A percentile compares a stretch with the other conserved stretches of the same genome.
Evolutionary conservation across 1,284 basidiomycete species (phyloP).

Genomic region (Tilletia walkeri): DNA sequence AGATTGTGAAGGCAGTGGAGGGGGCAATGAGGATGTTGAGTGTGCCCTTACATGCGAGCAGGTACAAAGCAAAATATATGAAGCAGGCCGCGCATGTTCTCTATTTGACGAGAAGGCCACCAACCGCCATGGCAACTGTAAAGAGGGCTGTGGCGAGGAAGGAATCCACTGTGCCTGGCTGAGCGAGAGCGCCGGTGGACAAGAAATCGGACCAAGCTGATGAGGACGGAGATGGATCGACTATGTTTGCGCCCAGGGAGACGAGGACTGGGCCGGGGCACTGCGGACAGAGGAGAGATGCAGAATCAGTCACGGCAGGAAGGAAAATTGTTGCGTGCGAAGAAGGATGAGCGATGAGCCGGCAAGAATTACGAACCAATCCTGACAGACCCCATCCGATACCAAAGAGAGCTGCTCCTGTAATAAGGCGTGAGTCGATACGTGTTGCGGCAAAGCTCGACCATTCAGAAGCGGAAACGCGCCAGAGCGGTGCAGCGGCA

Average conservation of each 20-base stretch:
- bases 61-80: no score
- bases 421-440: constrained; percentile 39
- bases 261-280: not conserved
- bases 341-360: no score
- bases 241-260: not conserved
- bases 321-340: no score
- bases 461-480: constrained; percentile 32
- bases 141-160: not conserved
- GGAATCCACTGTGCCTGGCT: constrained; percentile 6
- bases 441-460: constrained; percentile 13
- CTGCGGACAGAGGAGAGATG: not conserved
- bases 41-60: not conserved
- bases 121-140: not conserved
- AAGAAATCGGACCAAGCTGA: not conserved
- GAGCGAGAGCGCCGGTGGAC: not conserved
- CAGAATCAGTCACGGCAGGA: no score
- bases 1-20: not conserved
- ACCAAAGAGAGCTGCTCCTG: constrained; percentile 47
- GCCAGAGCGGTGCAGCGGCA: constrained; percentile 34
- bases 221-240: not conserved
- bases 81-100: no score
- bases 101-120: not conserved
- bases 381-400: constrained; percentile 51
- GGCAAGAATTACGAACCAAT: constrained; percentile 24
- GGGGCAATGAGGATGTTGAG: not conserved